Evolutionary conservation across 495 filamentous ascomycete species (phyloP).

Genomic region (Penicillium mononematosum): DNA sequence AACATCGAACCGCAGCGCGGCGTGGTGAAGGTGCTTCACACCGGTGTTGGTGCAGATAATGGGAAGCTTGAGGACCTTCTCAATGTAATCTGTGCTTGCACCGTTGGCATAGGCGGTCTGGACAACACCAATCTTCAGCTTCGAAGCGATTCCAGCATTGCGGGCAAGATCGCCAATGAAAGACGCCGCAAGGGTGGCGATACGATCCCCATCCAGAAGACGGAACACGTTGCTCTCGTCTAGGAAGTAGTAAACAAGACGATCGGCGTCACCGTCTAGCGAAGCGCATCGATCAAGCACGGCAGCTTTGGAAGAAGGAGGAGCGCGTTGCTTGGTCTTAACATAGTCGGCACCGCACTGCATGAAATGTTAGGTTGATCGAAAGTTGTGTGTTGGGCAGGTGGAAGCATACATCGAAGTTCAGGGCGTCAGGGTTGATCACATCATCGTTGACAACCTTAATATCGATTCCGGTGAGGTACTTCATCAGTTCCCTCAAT

Average conservation of each 20-base stretch:
- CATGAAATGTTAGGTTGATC: slow-evolving; percentile 18
- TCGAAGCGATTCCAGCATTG: slow-evolving; percentile 71
- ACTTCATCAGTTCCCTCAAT: slow-evolving; percentile 80
- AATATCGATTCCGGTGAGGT: slow-evolving; percentile 73
- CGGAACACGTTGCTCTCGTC: slow-evolving; percentile 80
- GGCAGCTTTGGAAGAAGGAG: slow-evolving; percentile 73
- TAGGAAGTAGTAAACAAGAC: slow-evolving; percentile 91
- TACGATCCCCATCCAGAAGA: slow-evolving; percentile 93
- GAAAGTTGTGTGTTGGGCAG: not conserved
- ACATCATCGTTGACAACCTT: slow-evolving; percentile 91
- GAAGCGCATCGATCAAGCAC: slow-evolving; percentile 83
- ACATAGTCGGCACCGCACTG: slow-evolving; percentile 96
- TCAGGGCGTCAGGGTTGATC: slow-evolving; percentile 80
- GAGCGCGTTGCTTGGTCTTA: slow-evolving; percentile 92
- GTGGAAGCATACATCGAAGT: slow-evolving; percentile 66
- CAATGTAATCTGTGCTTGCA: slow-evolving; percentile 87
- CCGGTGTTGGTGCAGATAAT: slow-evolving; percentile 92
- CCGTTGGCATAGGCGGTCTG: slow-evolving; percentile 99
- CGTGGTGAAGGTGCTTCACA: slow-evolving; percentile 97
- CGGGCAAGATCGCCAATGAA: slow-evolving; percentile 90
- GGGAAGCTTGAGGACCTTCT: slow-evolving; percentile 81
- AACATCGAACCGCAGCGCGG: slow-evolving; percentile 83
- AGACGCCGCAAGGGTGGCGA: slow-evolving; percentile 87
- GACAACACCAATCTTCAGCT: slow-evolving; percentile 86
- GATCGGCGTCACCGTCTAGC: slow-evolving; percentile 91